phyloP scores from a whole-genome alignment of 2,329 filamentous ascomycete species.

The Aspergillus alliaceus region DNA sequence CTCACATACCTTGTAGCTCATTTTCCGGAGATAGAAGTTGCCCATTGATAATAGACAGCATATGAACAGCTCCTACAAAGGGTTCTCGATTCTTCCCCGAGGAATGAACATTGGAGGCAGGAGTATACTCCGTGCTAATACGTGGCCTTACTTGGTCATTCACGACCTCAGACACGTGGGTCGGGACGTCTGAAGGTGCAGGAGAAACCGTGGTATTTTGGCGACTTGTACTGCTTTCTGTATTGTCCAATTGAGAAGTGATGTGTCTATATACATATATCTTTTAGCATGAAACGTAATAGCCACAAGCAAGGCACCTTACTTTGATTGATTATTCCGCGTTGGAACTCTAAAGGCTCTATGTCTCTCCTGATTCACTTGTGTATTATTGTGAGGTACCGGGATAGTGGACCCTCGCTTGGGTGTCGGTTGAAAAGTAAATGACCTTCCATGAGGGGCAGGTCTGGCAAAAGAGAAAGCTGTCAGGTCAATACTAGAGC shows the following conservation, averaged over 20 bases:
- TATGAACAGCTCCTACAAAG: background rate
- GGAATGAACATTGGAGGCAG: background rate
- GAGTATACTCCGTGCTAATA: background rate
- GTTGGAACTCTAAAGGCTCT: background rate
- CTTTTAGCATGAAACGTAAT: background rate
- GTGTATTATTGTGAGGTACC: background rate
- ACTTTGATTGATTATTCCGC: background rate
- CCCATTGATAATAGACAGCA: background rate
- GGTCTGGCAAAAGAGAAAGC: conserved; percentile 38
- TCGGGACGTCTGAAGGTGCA: background rate
- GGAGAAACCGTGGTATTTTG: background rate
- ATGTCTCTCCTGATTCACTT: background rate
- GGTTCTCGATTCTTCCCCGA: background rate
- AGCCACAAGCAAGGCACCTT: background rate
- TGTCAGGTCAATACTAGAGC: conserved; percentile 26
- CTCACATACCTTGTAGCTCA: background rate
- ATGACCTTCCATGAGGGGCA: conserved; percentile 20
- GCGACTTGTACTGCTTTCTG: background rate
- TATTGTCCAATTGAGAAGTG: background rate
- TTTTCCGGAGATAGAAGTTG: background rate
- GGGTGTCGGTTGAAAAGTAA: conserved; percentile 20
- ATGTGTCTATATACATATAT: background rate
- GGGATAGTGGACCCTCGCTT: conserved; percentile 5
- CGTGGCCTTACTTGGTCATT: background rate
- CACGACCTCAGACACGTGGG: background rate